Percentiles rank a stretch among this genome's conserved stretches.
Evolutionary conservation across 2,329 filamentous ascomycete genomes (phyloP).

Genomic region (Didymella arachidicola): DNA sequence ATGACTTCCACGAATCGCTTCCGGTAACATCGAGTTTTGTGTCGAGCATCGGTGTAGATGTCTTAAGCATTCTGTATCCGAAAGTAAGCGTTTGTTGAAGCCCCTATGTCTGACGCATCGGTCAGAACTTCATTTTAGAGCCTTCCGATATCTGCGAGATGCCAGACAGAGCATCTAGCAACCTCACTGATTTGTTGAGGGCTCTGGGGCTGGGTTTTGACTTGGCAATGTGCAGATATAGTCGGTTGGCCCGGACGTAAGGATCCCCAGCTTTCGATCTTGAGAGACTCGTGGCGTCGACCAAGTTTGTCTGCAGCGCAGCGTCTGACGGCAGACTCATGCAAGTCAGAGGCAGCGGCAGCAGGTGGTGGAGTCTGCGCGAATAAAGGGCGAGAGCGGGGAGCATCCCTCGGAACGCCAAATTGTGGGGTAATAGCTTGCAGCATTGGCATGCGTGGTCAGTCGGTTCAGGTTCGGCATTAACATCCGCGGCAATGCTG

Average conservation of each 20-base stretch:
- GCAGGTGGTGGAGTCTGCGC: constrained; percentile 29
- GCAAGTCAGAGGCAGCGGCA: constrained; percentile 45
- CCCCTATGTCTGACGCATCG: background rate
- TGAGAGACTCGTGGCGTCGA: background rate
- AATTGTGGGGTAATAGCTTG: constrained; percentile 51
- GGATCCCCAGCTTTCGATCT: background rate
- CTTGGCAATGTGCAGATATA: background rate
- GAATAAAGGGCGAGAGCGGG: constrained; percentile 47
- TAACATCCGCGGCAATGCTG: constrained; percentile 37
- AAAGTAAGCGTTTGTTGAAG: background rate
- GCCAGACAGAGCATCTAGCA: background rate
- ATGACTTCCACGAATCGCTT: constrained; percentile 6
- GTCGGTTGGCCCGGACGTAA: background rate
- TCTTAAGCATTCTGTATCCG: background rate
- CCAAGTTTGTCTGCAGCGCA: constrained; percentile 8
- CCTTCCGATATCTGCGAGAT: background rate
- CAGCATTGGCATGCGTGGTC: constrained; percentile 29
- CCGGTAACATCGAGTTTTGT: background rate
- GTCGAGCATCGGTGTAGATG: background rate
- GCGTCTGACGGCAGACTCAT: constrained; percentile 31
- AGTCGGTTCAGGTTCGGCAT: constrained; percentile 34
- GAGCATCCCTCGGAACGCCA: constrained; percentile 42
- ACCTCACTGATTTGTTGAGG: background rate
- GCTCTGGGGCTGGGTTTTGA: background rate
- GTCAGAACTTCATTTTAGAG: background rate